Conservation (phyloP, 441 rosid species). For the Kokia cookei region DNA sequence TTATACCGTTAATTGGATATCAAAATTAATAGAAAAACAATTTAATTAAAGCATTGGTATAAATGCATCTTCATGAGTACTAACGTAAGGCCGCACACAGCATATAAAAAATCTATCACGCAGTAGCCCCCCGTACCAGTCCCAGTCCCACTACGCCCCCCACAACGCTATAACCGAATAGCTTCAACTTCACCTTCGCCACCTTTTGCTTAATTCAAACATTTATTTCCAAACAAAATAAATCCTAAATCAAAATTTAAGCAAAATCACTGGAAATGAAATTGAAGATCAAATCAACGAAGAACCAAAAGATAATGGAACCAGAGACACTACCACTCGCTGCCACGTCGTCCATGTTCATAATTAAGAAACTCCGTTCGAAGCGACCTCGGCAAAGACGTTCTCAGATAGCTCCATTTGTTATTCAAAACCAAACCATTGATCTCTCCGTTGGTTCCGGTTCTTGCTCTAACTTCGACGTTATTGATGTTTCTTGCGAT, state of each 20-base stretch:
- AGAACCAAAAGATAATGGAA: conserved; percentile 14
- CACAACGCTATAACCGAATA: conserved; percentile 35
- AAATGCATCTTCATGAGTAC: neutral
- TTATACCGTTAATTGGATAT: no score
- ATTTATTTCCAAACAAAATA: neutral
- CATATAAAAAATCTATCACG: conserved; percentile 6
- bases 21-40: no score
- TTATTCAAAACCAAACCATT: conserved; percentile 20
- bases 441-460: conserved; percentile 29
- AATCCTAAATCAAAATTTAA: conserved; percentile 9
- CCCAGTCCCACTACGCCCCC: neutral
- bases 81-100: neutral
- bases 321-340: neutral
- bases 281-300: conserved; percentile 27
- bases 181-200: neutral
- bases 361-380: conserved; percentile 58
- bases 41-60: no score
- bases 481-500: conserved; percentile 44
- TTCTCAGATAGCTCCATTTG: conserved; percentile 36
- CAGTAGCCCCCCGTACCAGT: neutral
- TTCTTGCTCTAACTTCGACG: conserved; percentile 18
- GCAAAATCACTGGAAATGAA: neutral
- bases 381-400: conserved; percentile 44
- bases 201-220: neutral
- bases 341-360: conserved; percentile 8